Evolutionary conservation across 768 basidiomycete species (phyloP).

Genomic region (Podaxis sp.): DNA sequence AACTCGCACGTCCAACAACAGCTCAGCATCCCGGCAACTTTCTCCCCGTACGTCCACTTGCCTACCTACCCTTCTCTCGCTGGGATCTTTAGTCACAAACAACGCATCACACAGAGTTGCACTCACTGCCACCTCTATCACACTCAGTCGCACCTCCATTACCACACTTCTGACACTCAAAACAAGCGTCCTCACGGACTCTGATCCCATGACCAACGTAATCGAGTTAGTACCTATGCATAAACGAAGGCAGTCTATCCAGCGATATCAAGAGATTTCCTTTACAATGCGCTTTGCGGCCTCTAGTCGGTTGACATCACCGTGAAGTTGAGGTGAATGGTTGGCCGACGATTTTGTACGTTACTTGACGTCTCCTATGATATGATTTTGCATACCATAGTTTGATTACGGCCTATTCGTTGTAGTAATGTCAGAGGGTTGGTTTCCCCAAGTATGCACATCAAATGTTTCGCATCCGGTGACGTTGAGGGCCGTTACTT

Average conservation of each 20-base stretch:
- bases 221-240: constrained; percentile 4
- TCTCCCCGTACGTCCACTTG: not conserved
- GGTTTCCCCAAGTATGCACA: no score
- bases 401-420: no score
- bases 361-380: no score
- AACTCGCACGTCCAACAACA: not conserved
- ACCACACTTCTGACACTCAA: not conserved
- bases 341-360: no score
- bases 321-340: not conserved
- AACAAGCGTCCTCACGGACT: not conserved
- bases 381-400: no score
- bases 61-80: not conserved
- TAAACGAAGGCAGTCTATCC: not conserved
- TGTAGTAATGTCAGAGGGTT: no score
- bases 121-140: not conserved
- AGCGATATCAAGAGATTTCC: no score
- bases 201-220: not conserved
- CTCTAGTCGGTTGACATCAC: not conserved
- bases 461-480: no score
- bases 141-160: not conserved
- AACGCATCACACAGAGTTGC: not conserved
- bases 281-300: not conserved
- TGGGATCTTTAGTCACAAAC: not conserved
- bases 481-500: no score
- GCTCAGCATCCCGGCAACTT: constrained; percentile 3